Evolutionary conservation across 2,329 filamentous ascomycete species (phyloP).

Genomic region (Pseudogymnoascus sp.): DNA sequence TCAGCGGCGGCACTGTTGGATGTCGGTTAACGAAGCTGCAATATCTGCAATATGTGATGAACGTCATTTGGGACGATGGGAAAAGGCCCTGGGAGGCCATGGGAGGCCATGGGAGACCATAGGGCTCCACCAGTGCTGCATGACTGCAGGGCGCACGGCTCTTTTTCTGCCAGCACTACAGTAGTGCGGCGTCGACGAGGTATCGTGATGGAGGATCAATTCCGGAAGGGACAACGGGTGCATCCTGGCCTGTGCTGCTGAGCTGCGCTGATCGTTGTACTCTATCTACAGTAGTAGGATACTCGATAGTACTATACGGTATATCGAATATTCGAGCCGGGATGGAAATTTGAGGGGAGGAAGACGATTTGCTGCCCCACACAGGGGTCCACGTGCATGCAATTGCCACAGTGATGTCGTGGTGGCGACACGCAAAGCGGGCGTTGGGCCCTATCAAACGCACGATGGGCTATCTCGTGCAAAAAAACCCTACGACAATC

Average conservation of each 20-base stretch:
- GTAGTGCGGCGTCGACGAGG: background rate
- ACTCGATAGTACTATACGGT: too few relatives aligned
- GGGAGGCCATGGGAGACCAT: background rate
- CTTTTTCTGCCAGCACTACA: background rate
- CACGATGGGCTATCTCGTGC: background rate
- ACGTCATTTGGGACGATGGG: background rate
- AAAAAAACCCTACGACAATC: background rate
- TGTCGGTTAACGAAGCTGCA: background rate
- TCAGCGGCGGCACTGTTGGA: background rate
- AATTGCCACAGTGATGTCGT: background rate
- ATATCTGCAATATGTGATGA: background rate
- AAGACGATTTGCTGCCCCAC: background rate
- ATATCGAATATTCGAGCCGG: background rate
- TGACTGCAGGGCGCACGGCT: background rate
- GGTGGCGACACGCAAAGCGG: background rate
- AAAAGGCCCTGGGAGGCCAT: background rate
- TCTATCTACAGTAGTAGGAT: too few relatives aligned
- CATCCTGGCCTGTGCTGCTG: background rate
- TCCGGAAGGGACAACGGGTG: background rate
- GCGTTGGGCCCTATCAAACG: background rate
- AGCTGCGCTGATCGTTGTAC: too few relatives aligned
- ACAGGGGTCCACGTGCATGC: slow-evolving; percentile 1
- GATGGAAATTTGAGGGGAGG: background rate
- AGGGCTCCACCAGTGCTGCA: background rate
- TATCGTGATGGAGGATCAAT: background rate